Percentiles rank a stretch among this genome's conserved stretches.
These are phyloP conservation scores for Lagenidium sp. DNA, from an alignment of 352 stramenopile genomes.

Conservation along the genomic window DNA sequence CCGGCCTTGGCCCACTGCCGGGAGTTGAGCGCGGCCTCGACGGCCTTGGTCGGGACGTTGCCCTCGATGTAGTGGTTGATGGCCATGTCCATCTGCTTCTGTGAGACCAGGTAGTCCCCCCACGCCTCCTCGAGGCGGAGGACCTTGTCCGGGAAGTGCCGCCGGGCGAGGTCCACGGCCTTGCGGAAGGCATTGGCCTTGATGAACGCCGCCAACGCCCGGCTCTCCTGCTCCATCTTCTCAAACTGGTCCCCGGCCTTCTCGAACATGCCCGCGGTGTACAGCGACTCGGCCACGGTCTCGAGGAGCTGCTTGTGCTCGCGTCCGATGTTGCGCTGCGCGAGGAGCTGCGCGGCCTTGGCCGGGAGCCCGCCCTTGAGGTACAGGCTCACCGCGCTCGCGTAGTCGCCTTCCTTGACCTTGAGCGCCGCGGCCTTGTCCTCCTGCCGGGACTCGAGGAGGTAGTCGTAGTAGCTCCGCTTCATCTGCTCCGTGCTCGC, in stretches of 20 bases:
- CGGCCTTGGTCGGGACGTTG: slow-evolving; percentile 87
- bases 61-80: slow-evolving; percentile 97
- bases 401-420: slow-evolving; percentile 87
- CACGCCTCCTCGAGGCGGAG: slow-evolving; percentile 89
- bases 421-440: slow-evolving; percentile 89
- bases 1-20: slow-evolving; percentile 90
- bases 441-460: slow-evolving; percentile 89
- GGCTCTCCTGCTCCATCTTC: slow-evolving; percentile 87
- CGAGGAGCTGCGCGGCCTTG: slow-evolving; percentile 85
- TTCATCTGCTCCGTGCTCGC: slow-evolving; percentile 81
- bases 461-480: slow-evolving; percentile 88
- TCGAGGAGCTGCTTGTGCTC: slow-evolving; percentile 87
- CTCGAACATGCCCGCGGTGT: slow-evolving; percentile 86
- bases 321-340: slow-evolving; percentile 77
- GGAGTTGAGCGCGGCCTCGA: slow-evolving; percentile 90
- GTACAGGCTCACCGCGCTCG: slow-evolving; percentile 88
- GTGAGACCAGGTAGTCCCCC: slow-evolving; percentile 90
- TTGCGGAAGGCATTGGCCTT: slow-evolving; percentile 90
- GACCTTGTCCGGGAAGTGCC: slow-evolving; percentile 87
- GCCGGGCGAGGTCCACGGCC: slow-evolving; percentile 88
- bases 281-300: slow-evolving; percentile 85
- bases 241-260: slow-evolving; percentile 93
- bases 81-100: slow-evolving; percentile 94
- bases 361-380: slow-evolving; percentile 89
- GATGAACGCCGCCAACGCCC: slow-evolving; percentile 88